Percentiles rank a stretch among this genome's conserved stretches.
Evolutionary conservation across 805 yeast genomes (phyloP).

Genomic region (Clavispora phyllophila): DNA sequence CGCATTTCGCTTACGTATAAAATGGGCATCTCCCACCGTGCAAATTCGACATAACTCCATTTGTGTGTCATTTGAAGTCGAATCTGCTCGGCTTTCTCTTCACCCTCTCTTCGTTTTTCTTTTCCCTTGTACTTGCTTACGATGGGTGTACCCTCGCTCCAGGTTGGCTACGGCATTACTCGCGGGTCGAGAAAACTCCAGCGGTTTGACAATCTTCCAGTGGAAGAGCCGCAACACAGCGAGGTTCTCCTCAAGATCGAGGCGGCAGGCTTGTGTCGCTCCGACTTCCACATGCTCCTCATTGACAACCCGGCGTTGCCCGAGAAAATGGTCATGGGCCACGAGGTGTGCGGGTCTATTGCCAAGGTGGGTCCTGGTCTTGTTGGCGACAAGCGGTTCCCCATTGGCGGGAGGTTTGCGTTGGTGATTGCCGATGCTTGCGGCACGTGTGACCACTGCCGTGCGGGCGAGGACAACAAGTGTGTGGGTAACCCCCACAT

Average conservation of each 20-base stretch:
- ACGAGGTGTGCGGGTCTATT: slow-evolving; percentile 39
- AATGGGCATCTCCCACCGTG: no score
- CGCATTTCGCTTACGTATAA: slow-evolving; percentile 1
- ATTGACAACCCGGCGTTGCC: slow-evolving; percentile 16
- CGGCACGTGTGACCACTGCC: slow-evolving; percentile 31
- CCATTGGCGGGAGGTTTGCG: slow-evolving; percentile 27
- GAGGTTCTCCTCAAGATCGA: slow-evolving; percentile 36
- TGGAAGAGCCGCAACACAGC: slow-evolving; percentile 23
- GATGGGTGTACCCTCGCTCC: slow-evolving; percentile 23
- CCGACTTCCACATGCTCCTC: slow-evolving; percentile 36
- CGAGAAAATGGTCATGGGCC: slow-evolving; percentile 38
- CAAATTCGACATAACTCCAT: no score
- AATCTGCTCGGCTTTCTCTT: no score
- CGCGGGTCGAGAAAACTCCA: slow-evolving; percentile 22
- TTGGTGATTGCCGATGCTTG: slow-evolving; percentile 28
- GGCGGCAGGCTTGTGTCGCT: slow-evolving; percentile 41
- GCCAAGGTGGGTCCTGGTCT: slow-evolving; percentile 23
- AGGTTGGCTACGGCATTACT: slow-evolving; percentile 29
- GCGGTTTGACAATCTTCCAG: slow-evolving; percentile 26
- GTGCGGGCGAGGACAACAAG: slow-evolving; percentile 29
- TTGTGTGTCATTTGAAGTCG: no score
- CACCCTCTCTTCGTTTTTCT: no score
- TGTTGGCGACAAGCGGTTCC: slow-evolving; percentile 18
- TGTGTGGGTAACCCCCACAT: slow-evolving; percentile 16
- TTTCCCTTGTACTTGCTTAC: not conserved